Percentiles rank a stretch among this genome's conserved stretches.
Evolutionary conservation across 345 rosid genomes (phyloP).

Genomic region (Psidium guajava): DNA sequence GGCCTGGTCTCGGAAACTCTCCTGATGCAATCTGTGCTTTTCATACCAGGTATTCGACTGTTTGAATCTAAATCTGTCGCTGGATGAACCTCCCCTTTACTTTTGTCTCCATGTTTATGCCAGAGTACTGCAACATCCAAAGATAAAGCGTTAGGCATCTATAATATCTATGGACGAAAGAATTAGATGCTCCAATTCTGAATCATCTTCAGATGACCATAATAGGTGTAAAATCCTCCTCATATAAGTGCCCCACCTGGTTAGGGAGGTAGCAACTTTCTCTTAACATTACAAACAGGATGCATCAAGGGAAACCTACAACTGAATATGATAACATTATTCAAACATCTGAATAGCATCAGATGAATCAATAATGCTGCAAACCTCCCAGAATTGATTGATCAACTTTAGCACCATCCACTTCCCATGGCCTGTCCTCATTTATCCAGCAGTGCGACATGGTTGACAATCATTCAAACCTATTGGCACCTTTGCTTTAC

Average conservation of each 20-base stretch:
- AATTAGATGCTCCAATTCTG: background rate
- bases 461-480: slow-evolving; percentile 7
- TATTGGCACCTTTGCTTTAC: slow-evolving; percentile 1
- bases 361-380: background rate
- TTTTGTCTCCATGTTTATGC: background rate
- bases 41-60: background rate
- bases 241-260: background rate
- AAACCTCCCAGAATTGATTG: slow-evolving; percentile 20
- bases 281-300: background rate
- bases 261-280: background rate
- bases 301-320: background rate
- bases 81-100: background rate
- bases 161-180: background rate
- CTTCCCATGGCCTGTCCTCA: background rate
- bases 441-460: background rate
- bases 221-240: background rate
- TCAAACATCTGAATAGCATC: background rate
- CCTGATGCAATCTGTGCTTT: background rate
- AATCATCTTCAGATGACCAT: background rate
- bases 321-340: background rate
- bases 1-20: background rate
- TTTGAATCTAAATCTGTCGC: background rate
- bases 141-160: background rate
- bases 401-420: background rate
- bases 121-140: background rate